Percentiles rank a stretch among this genome's conserved stretches.
Conservation (phyloP, 345 rosid species). For the Moringa oleifera region DNA sequence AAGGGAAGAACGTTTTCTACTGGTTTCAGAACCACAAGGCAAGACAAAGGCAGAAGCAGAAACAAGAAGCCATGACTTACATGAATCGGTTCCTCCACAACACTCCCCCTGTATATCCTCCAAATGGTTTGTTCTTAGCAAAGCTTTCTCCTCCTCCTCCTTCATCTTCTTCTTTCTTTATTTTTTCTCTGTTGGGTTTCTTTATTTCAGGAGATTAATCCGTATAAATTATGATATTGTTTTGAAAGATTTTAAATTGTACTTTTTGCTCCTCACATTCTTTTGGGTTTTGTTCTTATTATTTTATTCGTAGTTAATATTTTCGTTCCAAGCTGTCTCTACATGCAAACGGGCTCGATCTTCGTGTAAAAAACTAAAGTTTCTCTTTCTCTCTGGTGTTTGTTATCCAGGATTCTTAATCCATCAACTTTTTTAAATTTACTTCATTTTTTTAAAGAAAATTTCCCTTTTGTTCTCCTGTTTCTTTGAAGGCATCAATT, state of each 20-base stretch:
- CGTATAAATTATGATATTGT: no score
- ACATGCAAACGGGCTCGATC: slow-evolving; percentile 35
- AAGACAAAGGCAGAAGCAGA: slow-evolving; percentile 86
- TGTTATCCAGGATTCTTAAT: neutral
- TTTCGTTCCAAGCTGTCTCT: slow-evolving; percentile 22
- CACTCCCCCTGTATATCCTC: slow-evolving; percentile 29
- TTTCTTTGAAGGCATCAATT: no score
- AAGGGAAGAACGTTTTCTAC: slow-evolving; percentile 97
- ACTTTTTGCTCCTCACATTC: neutral
- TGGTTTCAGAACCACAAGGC: slow-evolving; percentile 99
- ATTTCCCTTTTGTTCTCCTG: neutral
- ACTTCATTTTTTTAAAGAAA: neutral
- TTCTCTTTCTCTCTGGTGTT: neutral
- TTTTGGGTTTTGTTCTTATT: slow-evolving; percentile 2
- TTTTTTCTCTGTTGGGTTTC: neutral
- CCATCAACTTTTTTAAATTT: neutral
- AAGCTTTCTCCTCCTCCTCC: no score
- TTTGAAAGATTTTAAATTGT: neutral
- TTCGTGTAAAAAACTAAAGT: slow-evolving; percentile 7
- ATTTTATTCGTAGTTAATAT: neutral
- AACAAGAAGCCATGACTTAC: slow-evolving; percentile 58
- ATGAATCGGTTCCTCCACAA: slow-evolving; percentile 48
- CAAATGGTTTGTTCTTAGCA: slow-evolving; percentile 31
- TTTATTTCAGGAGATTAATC: neutral
- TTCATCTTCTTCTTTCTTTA: slow-evolving; percentile 9